These are phyloP conservation scores for Piloderma croceum DNA, from an alignment of 768 basidiomycete genomes.

Conservation along the genomic window DNA sequence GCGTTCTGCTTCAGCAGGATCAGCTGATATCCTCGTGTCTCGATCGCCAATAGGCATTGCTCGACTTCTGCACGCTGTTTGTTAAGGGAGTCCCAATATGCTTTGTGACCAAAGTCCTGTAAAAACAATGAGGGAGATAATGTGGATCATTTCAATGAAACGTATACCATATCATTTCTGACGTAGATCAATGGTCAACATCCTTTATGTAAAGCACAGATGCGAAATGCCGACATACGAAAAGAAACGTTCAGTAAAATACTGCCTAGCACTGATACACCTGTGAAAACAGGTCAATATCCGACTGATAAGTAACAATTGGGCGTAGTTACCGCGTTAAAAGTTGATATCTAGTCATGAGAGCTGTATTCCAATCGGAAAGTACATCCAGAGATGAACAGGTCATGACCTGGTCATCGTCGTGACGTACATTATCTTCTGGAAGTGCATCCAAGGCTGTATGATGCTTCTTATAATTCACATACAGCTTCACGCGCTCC, in stretches of 20 bases:
- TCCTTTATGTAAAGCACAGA: not conserved
- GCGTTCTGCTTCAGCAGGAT: conserved; percentile 31
- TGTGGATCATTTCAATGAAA: not conserved
- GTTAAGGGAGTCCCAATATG: conserved; percentile 30
- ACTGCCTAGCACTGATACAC: conserved; percentile 33
- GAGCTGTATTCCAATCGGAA: conserved; percentile 27
- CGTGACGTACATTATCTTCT: conserved; percentile 22
- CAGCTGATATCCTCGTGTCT: conserved; percentile 30
- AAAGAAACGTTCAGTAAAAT: conserved; percentile 36
- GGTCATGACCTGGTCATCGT: conserved; percentile 17
- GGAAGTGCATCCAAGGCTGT: conserved; percentile 25
- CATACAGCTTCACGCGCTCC: conserved; percentile 34
- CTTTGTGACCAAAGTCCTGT: conserved; percentile 37
- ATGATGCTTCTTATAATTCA: conserved; percentile 31
- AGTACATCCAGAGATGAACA: conserved; percentile 27
- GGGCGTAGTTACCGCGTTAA: conserved; percentile 24
- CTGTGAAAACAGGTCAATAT: conserved; percentile 15
- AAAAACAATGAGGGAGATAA: not conserved
- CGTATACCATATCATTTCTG: conserved; percentile 20
- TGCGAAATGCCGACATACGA: conserved; percentile 22
- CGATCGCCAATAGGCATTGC: conserved; percentile 24
- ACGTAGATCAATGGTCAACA: not conserved
- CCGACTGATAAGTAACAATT: not conserved
- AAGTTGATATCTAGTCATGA: conserved; percentile 28
- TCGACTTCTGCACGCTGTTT: conserved; percentile 28